These are phyloP conservation scores for Phaeosphaeria sp. DNA, from an alignment of 2,329 filamentous ascomycete species.

Conservation along the genomic window DNA sequence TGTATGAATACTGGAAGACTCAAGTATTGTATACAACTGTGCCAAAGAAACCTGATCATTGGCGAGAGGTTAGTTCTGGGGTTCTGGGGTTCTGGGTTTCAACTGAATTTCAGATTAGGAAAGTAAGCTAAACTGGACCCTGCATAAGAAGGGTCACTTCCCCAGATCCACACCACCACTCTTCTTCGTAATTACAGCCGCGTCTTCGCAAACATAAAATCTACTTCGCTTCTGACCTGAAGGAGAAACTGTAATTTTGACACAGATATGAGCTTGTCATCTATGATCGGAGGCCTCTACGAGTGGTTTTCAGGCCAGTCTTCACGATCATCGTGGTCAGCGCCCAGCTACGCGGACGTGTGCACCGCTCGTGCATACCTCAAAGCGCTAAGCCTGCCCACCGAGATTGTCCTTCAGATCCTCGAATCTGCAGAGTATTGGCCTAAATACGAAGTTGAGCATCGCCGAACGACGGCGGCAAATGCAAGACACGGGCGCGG, in stretches of 20 bases:
- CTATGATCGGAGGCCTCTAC: constrained; percentile 3
- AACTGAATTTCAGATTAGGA: neutral
- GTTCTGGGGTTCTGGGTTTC: too few species aligned
- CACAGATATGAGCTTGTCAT: constrained; percentile 4
- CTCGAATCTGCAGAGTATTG: constrained; percentile 37
- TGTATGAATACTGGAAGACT: too few species aligned
- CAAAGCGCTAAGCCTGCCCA: constrained; percentile 30
- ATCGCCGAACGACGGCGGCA: neutral
- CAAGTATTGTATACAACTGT: too few species aligned
- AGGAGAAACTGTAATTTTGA: neutral
- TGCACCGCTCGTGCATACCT: constrained; percentile 29
- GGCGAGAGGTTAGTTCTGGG: too few species aligned
- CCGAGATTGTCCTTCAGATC: constrained; percentile 38
- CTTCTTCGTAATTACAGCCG: neutral
- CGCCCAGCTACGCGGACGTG: constrained; percentile 31
- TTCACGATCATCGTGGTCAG: neutral
- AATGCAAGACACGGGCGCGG: constrained; percentile 11
- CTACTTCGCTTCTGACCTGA: neutral
- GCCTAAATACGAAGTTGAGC: constrained; percentile 12
- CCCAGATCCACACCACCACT: neutral
- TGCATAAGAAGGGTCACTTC: neutral
- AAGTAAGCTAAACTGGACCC: neutral
- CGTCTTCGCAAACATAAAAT: neutral
- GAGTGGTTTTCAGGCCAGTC: constrained; percentile 1
- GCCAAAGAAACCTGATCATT: too few species aligned